Evolutionary conservation across 495 filamentous ascomycete genomes (phyloP), one percentile per base, ranked within the genome.

Genomic region (Chaetomium tenue): DNA sequence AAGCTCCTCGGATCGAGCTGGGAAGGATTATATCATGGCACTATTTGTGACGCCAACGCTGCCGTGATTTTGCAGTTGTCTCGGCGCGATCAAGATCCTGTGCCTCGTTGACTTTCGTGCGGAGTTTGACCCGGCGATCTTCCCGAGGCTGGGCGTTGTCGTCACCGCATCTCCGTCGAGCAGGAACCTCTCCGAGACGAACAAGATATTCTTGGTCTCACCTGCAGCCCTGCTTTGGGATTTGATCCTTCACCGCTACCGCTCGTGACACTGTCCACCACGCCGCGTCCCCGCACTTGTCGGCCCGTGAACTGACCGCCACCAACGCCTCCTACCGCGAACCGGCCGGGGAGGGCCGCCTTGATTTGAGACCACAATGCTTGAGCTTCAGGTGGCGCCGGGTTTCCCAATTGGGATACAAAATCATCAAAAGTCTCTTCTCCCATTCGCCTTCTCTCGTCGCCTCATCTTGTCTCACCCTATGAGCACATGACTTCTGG

Each of bases 181-280:
- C 46, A 23, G 20, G n/a, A 23, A 20, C 46, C 1, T 16, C 15
- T 44, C 40, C 16, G 40, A 2, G 16, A 18, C 13, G 15, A 44
- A 44, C 16, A 44, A 20, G n/a, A 48, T 48, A 48, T 48, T 48
- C n/a, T 48, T 48, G 46, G 46, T 48, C 46, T 48, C 46, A 52
- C 23, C 25, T 28, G 23, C 50, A 52, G 23, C 22, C n/a, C 22
- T 39, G 54, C 39, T 3, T 18, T 23, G 40, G 39, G 12, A 57
- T n/a, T n/a, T n/a, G n/a, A n/a, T 40, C 33, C 56, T 46, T 46
- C 56, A 58, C 56, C 56, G 56, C 56, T 28, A 7, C 16, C 56
- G 40, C 33, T 37, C 28, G 28, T 30, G 33, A 9, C 40, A 44
- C 16, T 44, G 40, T 12, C 3, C 25, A n/a, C 56, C 33, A n/a